Evolutionary conservation across 371 early-diverging fungal species (phyloP).

Genomic region (Lichtheimia ramosa): DNA sequence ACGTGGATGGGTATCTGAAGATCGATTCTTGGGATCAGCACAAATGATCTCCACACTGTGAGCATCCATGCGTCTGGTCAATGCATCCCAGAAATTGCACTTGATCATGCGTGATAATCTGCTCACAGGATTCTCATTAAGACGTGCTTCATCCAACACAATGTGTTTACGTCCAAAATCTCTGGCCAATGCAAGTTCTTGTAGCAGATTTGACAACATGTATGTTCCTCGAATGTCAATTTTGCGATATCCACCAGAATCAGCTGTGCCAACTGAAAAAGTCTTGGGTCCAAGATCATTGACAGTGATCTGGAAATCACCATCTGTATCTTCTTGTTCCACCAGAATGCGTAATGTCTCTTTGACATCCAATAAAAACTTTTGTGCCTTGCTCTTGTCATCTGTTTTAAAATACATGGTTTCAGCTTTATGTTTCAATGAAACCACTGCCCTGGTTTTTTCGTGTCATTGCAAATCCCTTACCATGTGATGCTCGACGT

Average conservation of each 20-base stretch:
- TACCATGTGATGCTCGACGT: conserved; percentile 55
- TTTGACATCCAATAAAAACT: conserved; percentile 86
- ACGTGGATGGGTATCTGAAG: conserved; percentile 74
- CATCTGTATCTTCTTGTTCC: conserved; percentile 94
- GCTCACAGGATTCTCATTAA: conserved; percentile 94
- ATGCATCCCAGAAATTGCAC: conserved; percentile 87
- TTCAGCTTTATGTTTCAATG: background rate
- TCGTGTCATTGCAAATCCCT: background rate
- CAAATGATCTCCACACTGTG: conserved; percentile 89
- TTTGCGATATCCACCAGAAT: conserved; percentile 83
- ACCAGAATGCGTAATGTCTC: conserved; percentile 79
- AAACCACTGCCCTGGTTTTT: no score
- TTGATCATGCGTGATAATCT: conserved; percentile 90
- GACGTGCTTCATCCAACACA: conserved; percentile 81
- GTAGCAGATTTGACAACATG: conserved; percentile 90
- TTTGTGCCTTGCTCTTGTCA: conserved; percentile 72
- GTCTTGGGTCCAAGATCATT: conserved; percentile 92
- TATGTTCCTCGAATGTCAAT: conserved; percentile 94
- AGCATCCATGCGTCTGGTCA: conserved; percentile 92
- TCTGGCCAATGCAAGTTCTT: conserved; percentile 90
- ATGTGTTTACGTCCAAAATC: conserved; percentile 86
- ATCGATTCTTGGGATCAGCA: conserved; percentile 91
- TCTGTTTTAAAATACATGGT: conserved; percentile 41
- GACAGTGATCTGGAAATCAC: conserved; percentile 93
- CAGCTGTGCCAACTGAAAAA: conserved; percentile 84